Base-by-base conservation (phyloP, 2,329 filamentous ascomycete species). In the Paracamarosporium sp. region DNA sequence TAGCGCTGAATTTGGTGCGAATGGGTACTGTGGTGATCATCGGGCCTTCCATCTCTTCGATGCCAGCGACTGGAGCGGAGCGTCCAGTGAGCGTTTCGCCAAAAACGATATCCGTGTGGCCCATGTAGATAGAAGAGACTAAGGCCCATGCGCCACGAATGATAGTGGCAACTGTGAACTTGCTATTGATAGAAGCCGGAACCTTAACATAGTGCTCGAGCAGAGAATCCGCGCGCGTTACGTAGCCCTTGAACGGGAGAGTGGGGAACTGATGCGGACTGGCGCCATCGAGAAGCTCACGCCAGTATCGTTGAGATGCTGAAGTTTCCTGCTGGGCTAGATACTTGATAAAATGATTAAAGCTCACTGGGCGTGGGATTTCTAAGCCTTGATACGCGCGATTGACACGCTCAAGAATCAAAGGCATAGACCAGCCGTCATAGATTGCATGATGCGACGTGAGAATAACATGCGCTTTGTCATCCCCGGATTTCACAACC, bases 11-110 rank as follows among this genome's bases (percentile, higher is more conserved):
- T 0, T 75, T 74, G 1, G 87, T 75, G 15, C 84, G 81, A 6
- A 88, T 76, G 0, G 86, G 86, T 2, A 88, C 80, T 0, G 86
- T 88, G 1, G 85, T 83, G 61, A 88, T 86, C 80, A 86, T 86
- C 1, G 85, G 85, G 0, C 85, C 86, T 58, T 86, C 82, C 46
- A 88, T 86, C 57, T 84, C 75, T 57, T 83, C 81, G 27, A 83
- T 78, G 2, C 78, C 80, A 4, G 74, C 64, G 0, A 83, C 69
- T 1, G 79, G 59, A 53, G 80, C 78, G 15, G 81, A 79, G 24
- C 86, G 82, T 2, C 86, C 85, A 0, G 85, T 86, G 3, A 88
- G 75, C 0, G 85, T 87, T 74, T 86, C 83, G 11, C 86, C 86
- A 60, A 88, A 88, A 35, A 82, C 80, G 7, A 87, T 81, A 11